Percentiles rank a stretch among this genome's conserved stretches.
Evolutionary conservation across 768 basidiomycete genomes (phyloP).

Genomic region (Nevesoporus exiguus): DNA sequence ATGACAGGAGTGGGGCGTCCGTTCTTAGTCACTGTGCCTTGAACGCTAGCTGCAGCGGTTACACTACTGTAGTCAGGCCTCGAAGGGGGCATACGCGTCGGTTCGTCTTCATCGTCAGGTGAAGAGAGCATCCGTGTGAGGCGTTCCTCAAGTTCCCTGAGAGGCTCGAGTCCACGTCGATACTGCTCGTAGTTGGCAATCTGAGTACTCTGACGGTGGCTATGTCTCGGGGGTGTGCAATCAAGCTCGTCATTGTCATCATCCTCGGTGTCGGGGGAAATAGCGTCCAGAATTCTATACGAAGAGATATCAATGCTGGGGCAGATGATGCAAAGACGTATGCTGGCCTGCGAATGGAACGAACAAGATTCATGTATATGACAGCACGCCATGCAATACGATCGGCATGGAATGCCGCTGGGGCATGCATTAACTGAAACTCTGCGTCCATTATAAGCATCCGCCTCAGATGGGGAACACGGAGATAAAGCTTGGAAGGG

Average conservation of each 20-base stretch:
- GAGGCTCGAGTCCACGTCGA: slow-evolving; percentile 59
- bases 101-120: slow-evolving; percentile 63
- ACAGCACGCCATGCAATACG: slow-evolving; percentile 84
- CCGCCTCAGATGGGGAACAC: slow-evolving; percentile 1
- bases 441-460: slow-evolving; percentile 44
- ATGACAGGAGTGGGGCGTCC: slow-evolving; percentile 44
- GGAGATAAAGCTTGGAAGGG: background rate
- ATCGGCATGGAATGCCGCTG: slow-evolving; percentile 73
- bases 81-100: slow-evolving; percentile 51
- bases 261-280: slow-evolving; percentile 60
- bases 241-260: slow-evolving; percentile 56
- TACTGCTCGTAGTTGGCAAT: slow-evolving; percentile 63
- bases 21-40: slow-evolving; percentile 26
- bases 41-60: slow-evolving; percentile 14
- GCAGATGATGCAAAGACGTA: slow-evolving; percentile 2
- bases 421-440: slow-evolving; percentile 79
- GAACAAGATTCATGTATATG: slow-evolving; percentile 84
- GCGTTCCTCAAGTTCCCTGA: slow-evolving; percentile 64
- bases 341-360: slow-evolving; percentile 69
- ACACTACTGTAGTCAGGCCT: slow-evolving; percentile 38
- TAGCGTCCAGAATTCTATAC: slow-evolving; percentile 69
- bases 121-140: slow-evolving; percentile 66
- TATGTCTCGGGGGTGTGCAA: slow-evolving; percentile 40
- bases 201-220: slow-evolving; percentile 43
- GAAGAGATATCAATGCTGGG: background rate